Evolutionary conservation across 306 rosid species (phyloP), one percentile per base, ranked within the genome.

Genomic region (Ochetophila trinervis): DNA sequence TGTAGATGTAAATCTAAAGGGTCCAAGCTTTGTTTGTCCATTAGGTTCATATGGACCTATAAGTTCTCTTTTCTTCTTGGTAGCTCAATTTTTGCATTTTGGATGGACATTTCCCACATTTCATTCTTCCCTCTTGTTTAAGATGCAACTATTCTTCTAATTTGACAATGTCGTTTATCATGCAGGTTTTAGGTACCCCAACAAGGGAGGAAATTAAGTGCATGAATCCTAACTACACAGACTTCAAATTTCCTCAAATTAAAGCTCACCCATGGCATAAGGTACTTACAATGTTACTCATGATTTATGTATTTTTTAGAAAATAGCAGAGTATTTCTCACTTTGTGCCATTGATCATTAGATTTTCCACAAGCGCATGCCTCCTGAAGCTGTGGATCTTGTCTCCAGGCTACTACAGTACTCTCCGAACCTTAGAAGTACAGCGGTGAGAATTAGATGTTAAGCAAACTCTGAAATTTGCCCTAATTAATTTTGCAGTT

Each of bases 221-320:
- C 76, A 91, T 91, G 98, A 91, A 91, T 75, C 98, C 98, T 60
- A 88, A 91, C 74, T 91, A 88, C 80, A 88, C 91, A 5, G 98
- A 91, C 72, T 88, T 83, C 76, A 91, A 89, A 66, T 91, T 91
- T 74, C 96, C 96, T 51, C 97, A 91, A 80, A 86, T 91, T 68
- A 91, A 91, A 83, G 97, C 95, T 68, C 95, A 88, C 65, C 98
- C 98, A 34, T 88, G 96, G 98, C 98, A 91, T 70, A 91, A 91
- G 98, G 98, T 91, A 73, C 60, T 64, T 53, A 57, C 9, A 30
- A 49, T 53, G 40, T 34, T 21, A 60, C 45, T 9, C 19, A 19
- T 54, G 11, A 17, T 69, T 51, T 34, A 15, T 75, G 64, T 65
- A 1, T 18, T 54, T 35, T 52, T 50, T 16, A n/a, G 20, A 57